phyloP scores from a whole-genome alignment of 108 stramenopile genomes.

The Skeletonema marinoi region DNA sequence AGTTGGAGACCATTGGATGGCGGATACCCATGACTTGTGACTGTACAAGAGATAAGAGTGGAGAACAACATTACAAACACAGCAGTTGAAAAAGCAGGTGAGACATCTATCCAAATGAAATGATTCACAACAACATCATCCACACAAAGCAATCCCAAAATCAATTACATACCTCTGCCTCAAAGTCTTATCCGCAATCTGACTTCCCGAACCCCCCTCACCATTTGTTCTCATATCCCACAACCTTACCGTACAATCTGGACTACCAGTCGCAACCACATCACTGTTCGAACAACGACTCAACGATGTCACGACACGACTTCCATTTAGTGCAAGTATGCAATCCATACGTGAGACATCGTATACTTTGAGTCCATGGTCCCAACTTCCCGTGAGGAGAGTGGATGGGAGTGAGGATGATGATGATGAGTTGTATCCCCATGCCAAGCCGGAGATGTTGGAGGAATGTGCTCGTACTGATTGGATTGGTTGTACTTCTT shows the following conservation, averaged over 20 bases:
- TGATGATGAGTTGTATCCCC: constrained; percentile 42
- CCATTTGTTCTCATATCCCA: constrained; percentile 63
- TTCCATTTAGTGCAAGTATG: constrained; percentile 79
- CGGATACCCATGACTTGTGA: constrained; percentile 90
- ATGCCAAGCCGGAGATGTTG: constrained; percentile 75
- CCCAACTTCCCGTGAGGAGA: constrained; percentile 81
- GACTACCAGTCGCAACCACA: constrained; percentile 81
- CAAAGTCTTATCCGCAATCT: constrained; percentile 42
- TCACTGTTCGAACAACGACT: constrained; percentile 75
- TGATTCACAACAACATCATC: neutral
- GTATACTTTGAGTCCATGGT: constrained; percentile 80
- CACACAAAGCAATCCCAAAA: neutral
- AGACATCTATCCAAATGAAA: neutral
- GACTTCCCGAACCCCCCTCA: constrained; percentile 27
- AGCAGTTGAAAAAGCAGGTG: neutral
- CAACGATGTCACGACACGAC: constrained; percentile 71
- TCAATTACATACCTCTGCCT: constrained; percentile 44
- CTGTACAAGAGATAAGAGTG: constrained; percentile 45
- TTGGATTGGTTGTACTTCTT: constrained; percentile 42
- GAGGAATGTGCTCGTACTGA: constrained; percentile 70
- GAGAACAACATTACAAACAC: neutral
- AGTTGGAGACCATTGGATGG: constrained; percentile 79
- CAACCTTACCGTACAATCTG: constrained; percentile 84
- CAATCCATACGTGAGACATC: constrained; percentile 78
- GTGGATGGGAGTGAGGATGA: neutral